A percentile compares a stretch with the other conserved stretches of the same genome.
These are phyloP conservation scores for Kuraishia molischiana DNA, from an alignment of 805 yeast species.

Conservation along the genomic window DNA sequence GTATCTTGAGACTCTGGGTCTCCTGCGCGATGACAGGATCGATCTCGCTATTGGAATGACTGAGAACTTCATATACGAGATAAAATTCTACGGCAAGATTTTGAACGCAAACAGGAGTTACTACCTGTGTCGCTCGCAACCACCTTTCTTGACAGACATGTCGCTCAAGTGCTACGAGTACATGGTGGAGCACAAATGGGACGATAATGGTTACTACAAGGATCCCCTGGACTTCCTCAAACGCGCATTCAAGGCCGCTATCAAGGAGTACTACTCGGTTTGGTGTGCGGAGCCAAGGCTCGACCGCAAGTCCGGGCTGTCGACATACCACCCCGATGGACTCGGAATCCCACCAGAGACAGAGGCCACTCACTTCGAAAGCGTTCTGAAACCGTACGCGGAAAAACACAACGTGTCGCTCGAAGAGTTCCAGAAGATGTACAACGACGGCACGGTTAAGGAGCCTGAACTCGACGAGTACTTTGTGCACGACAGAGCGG, in stretches of 20 bases:
- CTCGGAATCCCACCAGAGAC: conserved; percentile 96
- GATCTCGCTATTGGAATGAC: conserved; percentile 85
- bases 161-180: conserved; percentile 57
- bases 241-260: conserved; percentile 67
- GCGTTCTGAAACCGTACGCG: conserved; percentile 60
- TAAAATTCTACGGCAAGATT: conserved; percentile 83
- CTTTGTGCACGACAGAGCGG: conserved; percentile 87
- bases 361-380: conserved; percentile 78
- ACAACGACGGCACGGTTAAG: conserved; percentile 52
- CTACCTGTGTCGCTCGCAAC: conserved; percentile 87
- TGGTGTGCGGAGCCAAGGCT: conserved; percentile 74
- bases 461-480: conserved; percentile 86
- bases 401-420: conserved; percentile 46
- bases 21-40: conserved; percentile 53
- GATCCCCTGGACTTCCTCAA: conserved; percentile 51
- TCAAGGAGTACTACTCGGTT: conserved; percentile 72
- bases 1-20: conserved; percentile 82
- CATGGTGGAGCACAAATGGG: conserved; percentile 19
- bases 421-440: conserved; percentile 57
- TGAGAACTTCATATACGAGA: conserved; percentile 85
- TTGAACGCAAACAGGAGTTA: conserved; percentile 91
- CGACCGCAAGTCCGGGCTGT: conserved; percentile 67
- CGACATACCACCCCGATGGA: conserved; percentile 87
- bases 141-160: conserved; percentile 95
- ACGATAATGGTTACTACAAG: conserved; percentile 27